phyloP scores from a whole-genome alignment of 768 basidiomycete genomes.

The Fomitopsis serialis region DNA sequence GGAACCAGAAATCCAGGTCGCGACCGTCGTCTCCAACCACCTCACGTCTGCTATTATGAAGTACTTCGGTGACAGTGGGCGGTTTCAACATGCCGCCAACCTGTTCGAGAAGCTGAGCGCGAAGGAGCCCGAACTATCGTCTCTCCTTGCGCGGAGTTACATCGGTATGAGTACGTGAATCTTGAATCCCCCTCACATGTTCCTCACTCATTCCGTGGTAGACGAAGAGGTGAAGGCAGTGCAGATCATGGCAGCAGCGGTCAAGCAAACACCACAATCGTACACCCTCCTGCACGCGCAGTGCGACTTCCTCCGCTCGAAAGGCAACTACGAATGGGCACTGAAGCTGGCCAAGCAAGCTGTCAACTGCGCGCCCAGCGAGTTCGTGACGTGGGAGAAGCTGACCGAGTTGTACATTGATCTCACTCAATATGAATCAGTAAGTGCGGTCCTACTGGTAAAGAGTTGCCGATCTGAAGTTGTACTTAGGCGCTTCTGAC shows the following conservation, averaged over 20 bases:
- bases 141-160: slow-evolving; percentile 82
- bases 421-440: slow-evolving; percentile 76
- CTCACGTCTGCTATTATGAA: slow-evolving; percentile 93
- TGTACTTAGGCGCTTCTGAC: slow-evolving; percentile 67
- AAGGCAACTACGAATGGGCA: slow-evolving; percentile 84
- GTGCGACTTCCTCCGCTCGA: slow-evolving; percentile 87
- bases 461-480: too few relatives aligned
- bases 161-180: slow-evolving; percentile 89
- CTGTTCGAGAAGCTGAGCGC: slow-evolving; percentile 86
- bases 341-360: slow-evolving; percentile 89
- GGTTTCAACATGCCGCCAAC: slow-evolving; percentile 85
- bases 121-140: slow-evolving; percentile 87
- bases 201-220: slow-evolving; percentile 24
- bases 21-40: slow-evolving; percentile 94
- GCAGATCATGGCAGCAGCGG: slow-evolving; percentile 82
- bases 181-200: background rate
- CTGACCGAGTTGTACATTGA: slow-evolving; percentile 94
- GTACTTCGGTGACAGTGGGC: slow-evolving; percentile 90
- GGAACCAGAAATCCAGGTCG: slow-evolving; percentile 98
- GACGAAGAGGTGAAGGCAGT: slow-evolving; percentile 99
- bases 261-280: slow-evolving; percentile 83
- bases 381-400: slow-evolving; percentile 99
- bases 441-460: slow-evolving; percentile 12
- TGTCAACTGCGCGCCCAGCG: slow-evolving; percentile 96
- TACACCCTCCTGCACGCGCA: slow-evolving; percentile 94